Conservation (phyloP, 2,329 filamentous ascomycete genomes). For the Pseudogymnoascus pannorum region DNA sequence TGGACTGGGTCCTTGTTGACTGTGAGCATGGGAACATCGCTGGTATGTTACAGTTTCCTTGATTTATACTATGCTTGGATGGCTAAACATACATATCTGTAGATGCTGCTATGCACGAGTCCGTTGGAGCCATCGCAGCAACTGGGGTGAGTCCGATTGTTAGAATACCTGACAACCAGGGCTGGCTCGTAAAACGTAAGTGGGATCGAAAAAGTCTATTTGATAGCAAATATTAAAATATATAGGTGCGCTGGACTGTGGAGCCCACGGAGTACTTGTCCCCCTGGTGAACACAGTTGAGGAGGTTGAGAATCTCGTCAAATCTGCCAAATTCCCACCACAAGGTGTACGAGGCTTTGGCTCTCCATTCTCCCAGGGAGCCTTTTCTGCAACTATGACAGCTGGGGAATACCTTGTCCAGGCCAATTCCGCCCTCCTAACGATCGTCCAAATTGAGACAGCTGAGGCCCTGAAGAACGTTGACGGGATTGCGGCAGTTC, state of each 20-base stretch:
- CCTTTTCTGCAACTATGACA: slow-evolving; percentile 40
- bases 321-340: slow-evolving; percentile 49
- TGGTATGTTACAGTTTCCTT: slow-evolving; percentile 29
- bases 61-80: not conserved
- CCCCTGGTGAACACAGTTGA: slow-evolving; percentile 48
- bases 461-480: slow-evolving; percentile 52
- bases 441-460: slow-evolving; percentile 63
- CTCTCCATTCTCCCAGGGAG: slow-evolving; percentile 46
- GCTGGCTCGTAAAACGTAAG: slow-evolving; percentile 51
- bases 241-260: slow-evolving; percentile 48
- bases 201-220: slow-evolving; percentile 16
- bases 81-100: slow-evolving; percentile 8
- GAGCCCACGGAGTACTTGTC: slow-evolving; percentile 50
- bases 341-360: slow-evolving; percentile 47
- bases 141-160: slow-evolving; percentile 49
- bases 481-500: slow-evolving; percentile 53
- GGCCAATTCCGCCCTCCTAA: slow-evolving; percentile 50
- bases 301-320: slow-evolving; percentile 43
- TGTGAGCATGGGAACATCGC: slow-evolving; percentile 52
- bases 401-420: slow-evolving; percentile 50
- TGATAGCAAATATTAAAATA: slow-evolving; percentile 15
- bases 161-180: slow-evolving; percentile 49
- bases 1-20: slow-evolving; percentile 60
- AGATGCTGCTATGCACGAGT: slow-evolving; percentile 52
- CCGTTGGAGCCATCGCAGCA: slow-evolving; percentile 48